Evolutionary conservation across 305 asterid genomes (phyloP), one percentile per base, ranked within the genome.

Genomic region (Fraxinus xanthoxyloides): DNA sequence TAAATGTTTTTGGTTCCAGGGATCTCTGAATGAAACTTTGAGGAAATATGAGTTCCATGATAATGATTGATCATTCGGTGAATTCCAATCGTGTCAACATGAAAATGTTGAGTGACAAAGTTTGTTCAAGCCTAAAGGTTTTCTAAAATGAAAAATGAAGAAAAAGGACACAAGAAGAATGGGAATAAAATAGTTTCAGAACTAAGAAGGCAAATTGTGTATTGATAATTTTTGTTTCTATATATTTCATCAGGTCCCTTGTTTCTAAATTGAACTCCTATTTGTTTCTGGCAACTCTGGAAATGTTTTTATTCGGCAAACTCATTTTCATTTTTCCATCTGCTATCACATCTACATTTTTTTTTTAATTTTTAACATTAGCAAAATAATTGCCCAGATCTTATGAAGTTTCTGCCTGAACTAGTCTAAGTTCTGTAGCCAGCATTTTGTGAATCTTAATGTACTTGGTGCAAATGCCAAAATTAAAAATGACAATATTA

Each of bases 401-500:
- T 76, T 26, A 5, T 24, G 75, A 40, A 12, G 70, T 67, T 80
- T 85, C 79, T 35, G 32, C 69, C 69, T 30, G 31, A 34, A 30
- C 82, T 77, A 56, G 61, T 26, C 72, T 40, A 24, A 28, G 65
- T 35, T 12, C 34, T 76, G 36, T 76, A 54, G 74, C 69, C 80
- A 35, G 77, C 73, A 34, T 13, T 24, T 56, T 72, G 36, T 69
- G 54, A 26, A 36, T 51, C 40, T 56, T 65, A 72, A 34, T 24
- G 36, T 69, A 67, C 38, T 32, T 72, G 35, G 74, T 84, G 28
- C 78, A 48, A 24, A 40, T 28, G 74, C 46, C 21, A 36, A 23
- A 23, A 40, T 17, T 9, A 74, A 74, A 32, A 36, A 73, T 36
- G 31, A 28, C 24, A 31, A 56, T 12, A 9, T 46, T 46, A 43